Evolutionary conservation across 1,284 basidiomycete genomes (phyloP).

Genomic region (Marasmius sp.): DNA sequence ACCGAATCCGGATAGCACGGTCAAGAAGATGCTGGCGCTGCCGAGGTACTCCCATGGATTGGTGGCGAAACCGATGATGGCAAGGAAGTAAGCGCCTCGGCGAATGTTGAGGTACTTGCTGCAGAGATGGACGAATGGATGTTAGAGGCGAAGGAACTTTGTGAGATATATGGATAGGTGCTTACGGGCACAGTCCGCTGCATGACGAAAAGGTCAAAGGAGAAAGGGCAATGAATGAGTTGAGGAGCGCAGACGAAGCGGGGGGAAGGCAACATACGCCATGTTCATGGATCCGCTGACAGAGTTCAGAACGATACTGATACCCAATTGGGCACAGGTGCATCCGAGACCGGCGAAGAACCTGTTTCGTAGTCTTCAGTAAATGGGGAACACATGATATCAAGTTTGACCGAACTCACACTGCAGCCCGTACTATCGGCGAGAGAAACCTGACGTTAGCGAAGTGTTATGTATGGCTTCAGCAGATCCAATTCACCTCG

Average conservation of each 20-base stretch:
- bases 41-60: constrained; percentile 20
- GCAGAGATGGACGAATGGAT: not conserved
- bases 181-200: constrained; percentile 5
- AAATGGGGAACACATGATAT: not conserved
- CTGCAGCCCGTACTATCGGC: constrained; percentile 1
- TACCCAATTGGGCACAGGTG: constrained; percentile 20
- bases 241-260: not conserved
- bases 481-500: not conserved
- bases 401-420: not conserved
- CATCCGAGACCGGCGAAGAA: constrained; percentile 23
- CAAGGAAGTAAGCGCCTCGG: constrained; percentile 16
- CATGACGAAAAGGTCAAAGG: too few species aligned
- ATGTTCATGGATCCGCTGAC: constrained; percentile 21
- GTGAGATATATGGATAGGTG: not conserved
- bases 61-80: constrained; percentile 12
- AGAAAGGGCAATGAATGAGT: too few species aligned
- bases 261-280: constrained; percentile 2
- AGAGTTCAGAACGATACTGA: constrained; percentile 22
- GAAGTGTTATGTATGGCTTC: not conserved
- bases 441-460: not conserved
- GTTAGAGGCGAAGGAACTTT: not conserved
- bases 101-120: constrained; percentile 18
- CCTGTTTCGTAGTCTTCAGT: not conserved
- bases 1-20: constrained; percentile 21
- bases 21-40: constrained; percentile 18